Evolutionary conservation across 495 filamentous ascomycete genomes (phyloP).

Genomic region (Annulohypoxylon bovei): DNA sequence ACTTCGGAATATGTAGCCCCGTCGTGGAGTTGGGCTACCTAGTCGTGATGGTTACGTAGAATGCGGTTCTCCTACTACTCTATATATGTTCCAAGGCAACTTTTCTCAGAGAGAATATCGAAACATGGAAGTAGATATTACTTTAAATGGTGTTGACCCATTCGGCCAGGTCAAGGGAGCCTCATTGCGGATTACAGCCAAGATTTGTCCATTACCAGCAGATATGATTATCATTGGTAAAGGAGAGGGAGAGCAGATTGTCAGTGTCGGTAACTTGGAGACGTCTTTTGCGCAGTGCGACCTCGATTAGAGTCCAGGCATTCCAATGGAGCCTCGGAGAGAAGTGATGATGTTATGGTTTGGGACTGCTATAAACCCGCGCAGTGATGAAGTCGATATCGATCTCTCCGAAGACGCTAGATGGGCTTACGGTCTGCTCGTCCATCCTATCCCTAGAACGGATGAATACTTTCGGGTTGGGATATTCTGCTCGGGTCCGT

Average conservation of each 20-base stretch:
- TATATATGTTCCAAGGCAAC: no score
- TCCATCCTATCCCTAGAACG: neutral
- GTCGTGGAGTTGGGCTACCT: neutral
- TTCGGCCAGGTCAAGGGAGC: neutral
- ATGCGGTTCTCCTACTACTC: neutral
- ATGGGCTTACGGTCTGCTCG: neutral
- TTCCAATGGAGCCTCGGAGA: neutral
- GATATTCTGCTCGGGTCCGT: neutral
- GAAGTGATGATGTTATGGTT: constrained; percentile 1
- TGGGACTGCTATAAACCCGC: neutral
- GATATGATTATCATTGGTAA: neutral
- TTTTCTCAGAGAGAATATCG: neutral
- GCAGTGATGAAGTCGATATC: neutral
- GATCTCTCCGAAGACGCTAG: neutral
- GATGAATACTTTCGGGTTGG: constrained; percentile 3
- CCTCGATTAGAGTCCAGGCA: neutral
- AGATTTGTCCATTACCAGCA: neutral
- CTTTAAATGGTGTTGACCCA: neutral
- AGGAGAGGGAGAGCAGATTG: no score
- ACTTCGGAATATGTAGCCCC: neutral
- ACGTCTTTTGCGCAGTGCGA: neutral
- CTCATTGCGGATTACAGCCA: neutral
- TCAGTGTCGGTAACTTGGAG: no score
- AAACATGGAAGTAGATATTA: neutral
- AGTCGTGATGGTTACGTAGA: no score